Conservation (phyloP, 208 protist species). For the Trypanosoma platydactyli region DNA sequence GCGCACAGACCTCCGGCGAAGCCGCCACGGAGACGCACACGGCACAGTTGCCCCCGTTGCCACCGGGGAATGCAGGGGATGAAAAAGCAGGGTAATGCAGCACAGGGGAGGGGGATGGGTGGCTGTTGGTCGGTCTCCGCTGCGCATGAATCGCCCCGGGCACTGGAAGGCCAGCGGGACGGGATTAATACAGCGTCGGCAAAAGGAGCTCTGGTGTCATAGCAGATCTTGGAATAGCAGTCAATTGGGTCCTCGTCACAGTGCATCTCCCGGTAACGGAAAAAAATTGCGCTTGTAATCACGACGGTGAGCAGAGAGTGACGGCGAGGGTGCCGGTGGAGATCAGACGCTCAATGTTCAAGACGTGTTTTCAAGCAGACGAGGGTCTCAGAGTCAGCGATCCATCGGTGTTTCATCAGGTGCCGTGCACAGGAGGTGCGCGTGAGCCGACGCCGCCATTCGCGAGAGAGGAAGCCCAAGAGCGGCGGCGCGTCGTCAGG, state of each 20-base stretch:
- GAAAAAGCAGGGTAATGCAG: slow-evolving; percentile 6
- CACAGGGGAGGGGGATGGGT: neutral
- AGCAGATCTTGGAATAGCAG: slow-evolving; percentile 80
- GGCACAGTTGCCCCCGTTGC: neutral
- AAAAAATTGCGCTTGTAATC: slow-evolving; percentile 48
- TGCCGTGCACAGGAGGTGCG: neutral
- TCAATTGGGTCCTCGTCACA: slow-evolving; percentile 70
- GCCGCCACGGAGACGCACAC: no score
- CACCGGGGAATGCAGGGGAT: neutral
- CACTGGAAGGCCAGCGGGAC: slow-evolving; percentile 21
- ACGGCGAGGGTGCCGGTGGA: slow-evolving; percentile 1
- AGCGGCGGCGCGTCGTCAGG: slow-evolving; percentile 23
- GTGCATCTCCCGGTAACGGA: slow-evolving; percentile 48
- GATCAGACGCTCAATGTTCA: slow-evolving; percentile 4
- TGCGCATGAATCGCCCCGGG: slow-evolving; percentile 34
- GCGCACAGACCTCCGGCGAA: no score
- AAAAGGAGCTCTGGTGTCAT: slow-evolving; percentile 32
- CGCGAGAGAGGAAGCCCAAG: slow-evolving; percentile 20
- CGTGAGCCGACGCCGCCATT: neutral
- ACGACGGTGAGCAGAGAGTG: slow-evolving; percentile 10
- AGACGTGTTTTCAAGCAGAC: slow-evolving; percentile 22
- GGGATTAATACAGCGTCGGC: slow-evolving; percentile 35
- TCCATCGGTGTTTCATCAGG: slow-evolving; percentile 27
- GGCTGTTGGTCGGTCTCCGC: slow-evolving; percentile 11
- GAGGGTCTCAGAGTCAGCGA: slow-evolving; percentile 25